Percentiles rank a stretch among this genome's conserved stretches.
phyloP scores from a whole-genome alignment of 1,139 yeast genomes.

The Suhomyces atakaporum region DNA sequence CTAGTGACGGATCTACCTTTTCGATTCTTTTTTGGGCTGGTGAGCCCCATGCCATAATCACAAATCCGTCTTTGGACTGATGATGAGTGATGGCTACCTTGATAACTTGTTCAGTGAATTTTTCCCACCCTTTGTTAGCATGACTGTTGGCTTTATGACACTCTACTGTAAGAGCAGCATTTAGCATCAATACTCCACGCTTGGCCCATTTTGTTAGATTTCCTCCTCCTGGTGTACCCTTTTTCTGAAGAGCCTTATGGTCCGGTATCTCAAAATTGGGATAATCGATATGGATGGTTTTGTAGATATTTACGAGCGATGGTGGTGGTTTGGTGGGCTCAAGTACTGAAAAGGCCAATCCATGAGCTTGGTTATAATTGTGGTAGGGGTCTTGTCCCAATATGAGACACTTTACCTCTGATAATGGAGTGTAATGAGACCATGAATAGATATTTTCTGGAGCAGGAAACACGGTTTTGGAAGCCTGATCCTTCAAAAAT shows the following conservation, averaged over 20 bases:
- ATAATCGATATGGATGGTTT: constrained; percentile 70
- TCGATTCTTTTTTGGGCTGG: constrained; percentile 82
- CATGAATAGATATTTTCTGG: constrained; percentile 81
- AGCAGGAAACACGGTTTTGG: constrained; percentile 74
- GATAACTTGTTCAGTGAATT: constrained; percentile 75
- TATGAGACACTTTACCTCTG: constrained; percentile 71
- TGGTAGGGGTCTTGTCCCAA: constrained; percentile 98
- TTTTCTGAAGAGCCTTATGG: constrained; percentile 29
- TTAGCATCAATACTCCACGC: constrained; percentile 85
- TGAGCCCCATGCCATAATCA: constrained; percentile 89
- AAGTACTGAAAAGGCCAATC: constrained; percentile 87
- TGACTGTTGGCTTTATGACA: constrained; percentile 96
- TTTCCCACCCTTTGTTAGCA: constrained; percentile 90
- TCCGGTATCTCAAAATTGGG: constrained; percentile 66
- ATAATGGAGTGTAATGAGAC: constrained; percentile 84
- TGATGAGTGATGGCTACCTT: constrained; percentile 45
- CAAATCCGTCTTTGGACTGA: constrained; percentile 50
- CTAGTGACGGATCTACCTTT: constrained; percentile 33
- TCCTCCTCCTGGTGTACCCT: constrained; percentile 52
- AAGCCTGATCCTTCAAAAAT: constrained; percentile 48
- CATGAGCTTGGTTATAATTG: constrained; percentile 91
- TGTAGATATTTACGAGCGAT: constrained; percentile 83
- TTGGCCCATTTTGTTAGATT: constrained; percentile 82
- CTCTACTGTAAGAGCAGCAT: constrained; percentile 87
- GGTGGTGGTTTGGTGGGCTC: constrained; percentile 91